A percentile compares a stretch with the other conserved stretches of the same genome.
Evolutionary conservation across 2,329 filamentous ascomycete genomes (phyloP).

Genomic region (Botryotinia convoluta): DNA sequence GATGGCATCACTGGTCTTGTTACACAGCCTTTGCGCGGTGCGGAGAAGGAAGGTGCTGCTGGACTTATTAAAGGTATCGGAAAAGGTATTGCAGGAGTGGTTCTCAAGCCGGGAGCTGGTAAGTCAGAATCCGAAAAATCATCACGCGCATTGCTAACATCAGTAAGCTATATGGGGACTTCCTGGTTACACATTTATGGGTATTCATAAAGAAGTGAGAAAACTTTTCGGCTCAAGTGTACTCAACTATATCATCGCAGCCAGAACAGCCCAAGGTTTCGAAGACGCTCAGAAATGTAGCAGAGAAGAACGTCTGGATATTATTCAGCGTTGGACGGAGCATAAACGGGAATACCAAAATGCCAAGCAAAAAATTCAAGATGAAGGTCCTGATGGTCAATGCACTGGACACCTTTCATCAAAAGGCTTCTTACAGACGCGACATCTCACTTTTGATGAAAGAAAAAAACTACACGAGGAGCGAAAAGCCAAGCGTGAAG

Average conservation of each 20-base stretch:
- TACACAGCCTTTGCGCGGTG: constrained; percentile 71
- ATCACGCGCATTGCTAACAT: constrained; percentile 16
- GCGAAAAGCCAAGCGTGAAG: constrained; percentile 41
- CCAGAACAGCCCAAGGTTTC: constrained; percentile 71
- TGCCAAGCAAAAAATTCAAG: constrained; percentile 39
- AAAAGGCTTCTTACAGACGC: constrained; percentile 50
- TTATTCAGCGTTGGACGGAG: constrained; percentile 55
- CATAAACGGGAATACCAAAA: constrained; percentile 41
- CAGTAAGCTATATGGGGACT: constrained; percentile 60
- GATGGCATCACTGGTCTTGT: constrained; percentile 80
- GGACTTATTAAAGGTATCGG: constrained; percentile 78
- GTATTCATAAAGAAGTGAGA: constrained; percentile 73
- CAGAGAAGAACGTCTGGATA: constrained; percentile 58
- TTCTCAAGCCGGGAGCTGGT: constrained; percentile 81
- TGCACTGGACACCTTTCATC: constrained; percentile 30
- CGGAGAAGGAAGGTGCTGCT: constrained; percentile 59
- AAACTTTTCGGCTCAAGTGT: constrained; percentile 69
- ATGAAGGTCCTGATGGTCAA: constrained; percentile 34
- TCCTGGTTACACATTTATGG: constrained; percentile 80
- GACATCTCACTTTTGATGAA: constrained; percentile 50
- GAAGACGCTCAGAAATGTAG: constrained; percentile 58
- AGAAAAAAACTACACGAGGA: constrained; percentile 50
- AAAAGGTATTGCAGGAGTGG: constrained; percentile 77
- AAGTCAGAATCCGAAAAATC: constrained; percentile 33
- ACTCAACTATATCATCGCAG: constrained; percentile 75